A percentile compares a stretch with the other conserved stretches of the same genome.
Evolutionary conservation across 768 basidiomycete species (phyloP).

Genomic region (Psilocybe subaeruginosa): DNA sequence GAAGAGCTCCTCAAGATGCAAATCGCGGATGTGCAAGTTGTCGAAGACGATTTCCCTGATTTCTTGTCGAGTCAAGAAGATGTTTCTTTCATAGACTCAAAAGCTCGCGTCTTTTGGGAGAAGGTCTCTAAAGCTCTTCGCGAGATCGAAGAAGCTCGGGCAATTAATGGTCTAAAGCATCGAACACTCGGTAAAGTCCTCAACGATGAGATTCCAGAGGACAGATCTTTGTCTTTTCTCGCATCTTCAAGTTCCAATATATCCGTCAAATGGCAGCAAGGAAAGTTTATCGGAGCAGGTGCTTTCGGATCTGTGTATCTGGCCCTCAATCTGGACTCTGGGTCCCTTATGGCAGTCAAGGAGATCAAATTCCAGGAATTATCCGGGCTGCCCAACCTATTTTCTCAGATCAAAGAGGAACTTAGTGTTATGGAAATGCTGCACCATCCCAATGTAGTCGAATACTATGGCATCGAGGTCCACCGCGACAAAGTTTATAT

Average conservation of each 20-base stretch:
- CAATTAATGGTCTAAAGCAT: constrained; percentile 65
- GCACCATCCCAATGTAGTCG: constrained; percentile 96
- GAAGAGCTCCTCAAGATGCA: constrained; percentile 62
- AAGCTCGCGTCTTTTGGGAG: constrained; percentile 80
- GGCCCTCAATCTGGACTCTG: constrained; percentile 94
- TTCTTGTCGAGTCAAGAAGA: constrained; percentile 40
- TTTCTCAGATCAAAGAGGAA: constrained; percentile 94
- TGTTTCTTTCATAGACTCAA: constrained; percentile 57
- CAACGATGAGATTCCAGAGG: constrained; percentile 92
- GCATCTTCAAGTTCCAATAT: constrained; percentile 96
- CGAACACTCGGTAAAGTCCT: constrained; percentile 88
- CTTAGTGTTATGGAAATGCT: constrained; percentile 98
- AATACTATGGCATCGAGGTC: constrained; percentile 99
- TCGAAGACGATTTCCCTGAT: constrained; percentile 51
- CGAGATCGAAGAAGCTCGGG: constrained; percentile 68
- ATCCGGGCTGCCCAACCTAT: constrained; percentile 83
- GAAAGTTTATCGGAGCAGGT: constrained; percentile 96
- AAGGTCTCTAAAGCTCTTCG: constrained; percentile 60
- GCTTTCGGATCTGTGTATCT: constrained; percentile 99
- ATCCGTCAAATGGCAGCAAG: constrained; percentile 97
- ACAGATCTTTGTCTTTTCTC: constrained; percentile 90
- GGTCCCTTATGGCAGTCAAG: constrained; percentile 98
- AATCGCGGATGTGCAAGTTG: constrained; percentile 43
- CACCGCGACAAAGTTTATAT: constrained; percentile 99
- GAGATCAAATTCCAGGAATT: constrained; percentile 98